These are phyloP conservation scores for Phytophthora sp. DNA, from an alignment of 352 stramenopile species.

Conservation along the genomic window DNA sequence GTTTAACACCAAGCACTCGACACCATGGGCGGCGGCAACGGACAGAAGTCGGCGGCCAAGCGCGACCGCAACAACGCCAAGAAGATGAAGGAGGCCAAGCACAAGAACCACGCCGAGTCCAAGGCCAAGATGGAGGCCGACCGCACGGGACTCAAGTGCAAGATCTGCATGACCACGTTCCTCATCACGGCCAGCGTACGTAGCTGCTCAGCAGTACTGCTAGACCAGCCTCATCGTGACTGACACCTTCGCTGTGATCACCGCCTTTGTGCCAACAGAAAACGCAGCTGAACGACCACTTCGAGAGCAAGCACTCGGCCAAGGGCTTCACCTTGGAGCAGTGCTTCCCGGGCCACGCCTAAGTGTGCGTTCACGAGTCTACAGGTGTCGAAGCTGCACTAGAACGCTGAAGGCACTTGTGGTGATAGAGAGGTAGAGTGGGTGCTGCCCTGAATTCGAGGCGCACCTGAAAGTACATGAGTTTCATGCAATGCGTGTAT, in stretches of 20 bases:
- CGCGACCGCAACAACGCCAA: conserved; percentile 86
- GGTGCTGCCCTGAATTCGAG: no score
- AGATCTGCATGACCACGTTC: conserved; percentile 89
- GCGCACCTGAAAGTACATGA: conserved; percentile 19
- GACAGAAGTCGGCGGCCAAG: conserved; percentile 81
- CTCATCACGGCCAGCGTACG: conserved; percentile 85
- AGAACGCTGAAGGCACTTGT: not conserved
- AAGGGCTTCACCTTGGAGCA: conserved; percentile 83
- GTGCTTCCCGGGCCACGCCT: conserved; percentile 62
- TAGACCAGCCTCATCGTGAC: no score
- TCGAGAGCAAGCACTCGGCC: conserved; percentile 75
- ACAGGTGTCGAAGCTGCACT: not conserved
- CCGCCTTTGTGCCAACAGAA: conserved; percentile 36
- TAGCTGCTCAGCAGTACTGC: not conserved
- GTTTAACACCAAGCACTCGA: not conserved
- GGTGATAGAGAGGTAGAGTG: conserved; percentile 9
- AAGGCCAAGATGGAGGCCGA: conserved; percentile 88
- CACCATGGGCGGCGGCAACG: conserved; percentile 85
- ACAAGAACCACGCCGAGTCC: conserved; percentile 80
- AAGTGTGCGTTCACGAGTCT: no score
- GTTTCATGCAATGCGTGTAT: conserved; percentile 15
- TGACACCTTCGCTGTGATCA: conserved; percentile 6
- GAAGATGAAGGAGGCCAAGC: conserved; percentile 86
- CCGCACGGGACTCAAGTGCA: conserved; percentile 82
- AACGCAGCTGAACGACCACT: conserved; percentile 82